These are phyloP conservation scores for Penicillium atrosanguineum DNA, from an alignment of 495 filamentous ascomycete genomes.

Conservation along the genomic window DNA sequence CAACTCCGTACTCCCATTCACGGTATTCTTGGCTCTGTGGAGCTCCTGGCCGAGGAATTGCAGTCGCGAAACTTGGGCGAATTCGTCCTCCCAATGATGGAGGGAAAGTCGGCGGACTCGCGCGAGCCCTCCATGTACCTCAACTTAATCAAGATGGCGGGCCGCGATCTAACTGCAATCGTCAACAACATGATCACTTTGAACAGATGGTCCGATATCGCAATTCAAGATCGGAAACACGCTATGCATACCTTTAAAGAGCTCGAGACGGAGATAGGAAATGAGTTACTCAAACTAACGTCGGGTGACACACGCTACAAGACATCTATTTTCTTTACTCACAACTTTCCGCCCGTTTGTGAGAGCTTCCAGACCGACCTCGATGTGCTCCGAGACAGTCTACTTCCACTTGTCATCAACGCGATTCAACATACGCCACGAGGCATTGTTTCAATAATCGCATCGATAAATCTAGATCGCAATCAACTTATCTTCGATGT, in stretches of 20 bases:
- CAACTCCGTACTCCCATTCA: slow-evolving; percentile 18
- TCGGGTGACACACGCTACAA: slow-evolving; percentile 11
- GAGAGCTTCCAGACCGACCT: slow-evolving; percentile 8
- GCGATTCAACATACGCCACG: slow-evolving; percentile 9
- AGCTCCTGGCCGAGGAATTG: slow-evolving; percentile 14
- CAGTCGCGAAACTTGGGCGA: neutral
- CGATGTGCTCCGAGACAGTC: slow-evolving; percentile 10
- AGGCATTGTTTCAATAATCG: slow-evolving; percentile 6
- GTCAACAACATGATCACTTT: slow-evolving; percentile 15
- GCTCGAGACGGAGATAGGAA: slow-evolving; percentile 8
- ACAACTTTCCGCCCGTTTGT: neutral
- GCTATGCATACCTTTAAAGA: slow-evolving; percentile 9
- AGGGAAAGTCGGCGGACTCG: neutral
- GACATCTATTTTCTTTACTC: slow-evolving; percentile 9
- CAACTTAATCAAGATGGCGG: slow-evolving; percentile 14
- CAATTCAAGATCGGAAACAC: slow-evolving; percentile 10
- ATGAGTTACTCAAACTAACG: neutral
- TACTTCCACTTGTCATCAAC: slow-evolving; percentile 14
- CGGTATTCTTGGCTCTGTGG: slow-evolving; percentile 17
- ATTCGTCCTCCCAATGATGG: neutral
- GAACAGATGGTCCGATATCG: slow-evolving; percentile 18
- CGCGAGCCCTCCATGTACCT: slow-evolving; percentile 9
- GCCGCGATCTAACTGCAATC: slow-evolving; percentile 13
- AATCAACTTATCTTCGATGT: slow-evolving; percentile 12
- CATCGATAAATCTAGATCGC: neutral